Evolutionary conservation across 495 filamentous ascomycete genomes (phyloP).

Genomic region (Tuber brumale): DNA sequence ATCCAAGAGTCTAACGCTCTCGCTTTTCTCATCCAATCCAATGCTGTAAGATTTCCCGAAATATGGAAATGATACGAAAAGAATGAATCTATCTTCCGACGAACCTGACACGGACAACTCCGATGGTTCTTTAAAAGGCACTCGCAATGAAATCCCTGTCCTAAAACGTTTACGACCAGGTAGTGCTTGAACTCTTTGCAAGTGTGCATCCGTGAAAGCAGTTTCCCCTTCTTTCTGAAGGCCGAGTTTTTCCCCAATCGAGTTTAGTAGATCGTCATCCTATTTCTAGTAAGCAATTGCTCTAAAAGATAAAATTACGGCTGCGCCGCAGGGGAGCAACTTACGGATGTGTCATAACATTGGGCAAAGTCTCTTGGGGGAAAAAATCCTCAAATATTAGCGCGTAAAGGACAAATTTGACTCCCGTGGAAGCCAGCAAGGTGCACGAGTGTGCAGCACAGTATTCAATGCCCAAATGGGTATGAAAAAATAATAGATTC

Average conservation of each 20-base stretch:
- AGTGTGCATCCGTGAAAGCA: neutral
- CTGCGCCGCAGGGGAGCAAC: neutral
- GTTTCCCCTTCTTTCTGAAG: neutral
- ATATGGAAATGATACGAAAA: neutral
- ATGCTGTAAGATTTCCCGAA: neutral
- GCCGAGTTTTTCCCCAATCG: neutral
- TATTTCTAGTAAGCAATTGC: neutral
- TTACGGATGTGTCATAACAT: neutral
- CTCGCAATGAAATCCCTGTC: neutral
- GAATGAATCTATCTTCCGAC: neutral
- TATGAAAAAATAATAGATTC: neutral
- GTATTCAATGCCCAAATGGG: neutral
- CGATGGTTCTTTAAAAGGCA: neutral
- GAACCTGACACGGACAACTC: too few relatives aligned
- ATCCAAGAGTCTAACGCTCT: neutral
- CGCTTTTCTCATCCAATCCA: neutral
- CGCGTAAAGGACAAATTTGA: neutral
- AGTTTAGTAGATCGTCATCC: neutral
- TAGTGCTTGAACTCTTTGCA: neutral
- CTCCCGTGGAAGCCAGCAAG: neutral
- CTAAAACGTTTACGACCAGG: neutral
- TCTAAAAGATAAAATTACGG: neutral
- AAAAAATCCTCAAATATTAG: neutral
- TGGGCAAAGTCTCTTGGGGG: neutral
- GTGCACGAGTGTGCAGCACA: neutral